These are phyloP conservation scores for Trichoderma asperellum DNA, from an alignment of 2,329 filamentous ascomycete genomes.

Conservation along the genomic window DNA sequence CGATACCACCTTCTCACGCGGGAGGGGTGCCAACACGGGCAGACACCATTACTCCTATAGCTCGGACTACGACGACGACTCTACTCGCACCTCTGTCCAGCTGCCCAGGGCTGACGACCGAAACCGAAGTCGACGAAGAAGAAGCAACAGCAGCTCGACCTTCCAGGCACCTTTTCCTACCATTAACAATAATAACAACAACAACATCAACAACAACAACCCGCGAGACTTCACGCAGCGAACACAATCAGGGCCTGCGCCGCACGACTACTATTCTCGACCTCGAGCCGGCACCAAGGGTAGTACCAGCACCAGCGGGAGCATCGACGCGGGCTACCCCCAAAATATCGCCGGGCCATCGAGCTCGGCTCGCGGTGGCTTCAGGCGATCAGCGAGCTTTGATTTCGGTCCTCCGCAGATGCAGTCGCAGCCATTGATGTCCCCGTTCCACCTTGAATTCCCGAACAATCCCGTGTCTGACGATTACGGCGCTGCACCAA, in stretches of 20 bases:
- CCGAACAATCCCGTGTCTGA: slow-evolving; percentile 56
- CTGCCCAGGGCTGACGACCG: slow-evolving; percentile 40
- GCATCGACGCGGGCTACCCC: slow-evolving; percentile 65
- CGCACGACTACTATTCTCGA: slow-evolving; percentile 52
- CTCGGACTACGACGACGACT: slow-evolving; percentile 60
- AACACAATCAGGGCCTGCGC: slow-evolving; percentile 44
- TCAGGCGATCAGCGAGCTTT: slow-evolving; percentile 71
- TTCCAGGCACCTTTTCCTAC: slow-evolving; percentile 63
- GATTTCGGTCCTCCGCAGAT: slow-evolving; percentile 58
- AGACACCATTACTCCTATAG: slow-evolving; percentile 58
- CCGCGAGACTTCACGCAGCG: slow-evolving; percentile 53
- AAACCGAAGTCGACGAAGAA: slow-evolving; percentile 53
- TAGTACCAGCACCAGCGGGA: slow-evolving; percentile 72
- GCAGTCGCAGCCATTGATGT: slow-evolving; percentile 36
- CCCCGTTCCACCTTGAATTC: slow-evolving; percentile 54
- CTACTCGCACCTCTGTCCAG: slow-evolving; percentile 57
- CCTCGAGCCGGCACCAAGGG: slow-evolving; percentile 70
- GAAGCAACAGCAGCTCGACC: slow-evolving; percentile 81
- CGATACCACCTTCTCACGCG: slow-evolving; percentile 24
- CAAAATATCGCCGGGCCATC: slow-evolving; percentile 60
- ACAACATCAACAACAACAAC: slow-evolving; percentile 59
- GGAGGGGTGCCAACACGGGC: slow-evolving; percentile 34
- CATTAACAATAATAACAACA: slow-evolving; percentile 59
- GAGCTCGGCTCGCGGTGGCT: slow-evolving; percentile 55
- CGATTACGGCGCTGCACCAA: slow-evolving; percentile 79